phyloP scores from a whole-genome alignment of 441 rosid species.

The Gossypium schwendimanii region DNA sequence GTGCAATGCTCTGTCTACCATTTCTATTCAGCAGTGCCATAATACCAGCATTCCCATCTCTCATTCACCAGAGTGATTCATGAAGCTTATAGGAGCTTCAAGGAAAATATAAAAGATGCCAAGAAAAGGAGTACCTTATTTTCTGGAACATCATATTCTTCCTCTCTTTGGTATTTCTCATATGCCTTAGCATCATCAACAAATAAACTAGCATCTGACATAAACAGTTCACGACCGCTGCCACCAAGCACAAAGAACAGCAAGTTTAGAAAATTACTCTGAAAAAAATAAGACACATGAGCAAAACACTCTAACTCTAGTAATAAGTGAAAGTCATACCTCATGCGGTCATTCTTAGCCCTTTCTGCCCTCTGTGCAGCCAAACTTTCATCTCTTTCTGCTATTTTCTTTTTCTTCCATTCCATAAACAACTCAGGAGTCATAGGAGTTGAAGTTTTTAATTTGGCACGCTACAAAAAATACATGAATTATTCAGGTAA shows the following conservation, averaged over 20 bases:
- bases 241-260: background rate
- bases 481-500: background rate
- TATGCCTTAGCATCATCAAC: constrained; percentile 89
- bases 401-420: constrained; percentile 87
- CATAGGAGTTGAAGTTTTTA: constrained; percentile 68
- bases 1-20: background rate
- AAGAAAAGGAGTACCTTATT: constrained; percentile 40
- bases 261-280: background rate
- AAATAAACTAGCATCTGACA: constrained; percentile 78
- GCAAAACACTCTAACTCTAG: too few species aligned
- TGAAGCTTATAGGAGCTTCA: background rate
- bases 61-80: background rate
- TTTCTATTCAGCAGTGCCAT: background rate
- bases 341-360: constrained; percentile 95
- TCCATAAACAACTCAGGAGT: constrained; percentile 75
- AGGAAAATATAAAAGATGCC: background rate
- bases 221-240: constrained; percentile 95
- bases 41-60: background rate
- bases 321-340: constrained; percentile 31
- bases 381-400: constrained; percentile 76
- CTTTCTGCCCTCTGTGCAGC: constrained; percentile 84
- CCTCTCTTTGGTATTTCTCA: constrained; percentile 71
- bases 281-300: background rate
- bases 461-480: constrained; percentile 59
- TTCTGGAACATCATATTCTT: constrained; percentile 44